These are phyloP conservation scores for Ophiostoma himal-ulmi DNA, from an alignment of 2,329 filamentous ascomycete species.

Conservation along the genomic window DNA sequence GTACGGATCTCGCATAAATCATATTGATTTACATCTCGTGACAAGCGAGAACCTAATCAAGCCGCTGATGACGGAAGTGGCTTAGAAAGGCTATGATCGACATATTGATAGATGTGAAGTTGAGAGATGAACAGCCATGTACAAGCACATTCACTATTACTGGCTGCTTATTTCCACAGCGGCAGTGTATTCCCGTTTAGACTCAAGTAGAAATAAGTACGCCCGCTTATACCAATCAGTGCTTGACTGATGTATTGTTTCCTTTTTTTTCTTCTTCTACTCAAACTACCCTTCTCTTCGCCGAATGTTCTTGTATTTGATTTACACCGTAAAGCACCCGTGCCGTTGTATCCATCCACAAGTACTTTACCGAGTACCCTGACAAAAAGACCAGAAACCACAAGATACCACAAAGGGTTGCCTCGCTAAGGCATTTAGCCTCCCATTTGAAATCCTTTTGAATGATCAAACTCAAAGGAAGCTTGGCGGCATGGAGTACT, in stretches of 20 bases:
- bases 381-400: not conserved
- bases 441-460: too few species aligned
- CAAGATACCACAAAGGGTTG: not conserved
- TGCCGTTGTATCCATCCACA: not conserved
- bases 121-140: too few species aligned
- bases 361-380: not conserved
- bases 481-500: too few species aligned
- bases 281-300: not conserved
- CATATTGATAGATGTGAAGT: not conserved
- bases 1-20: not conserved
- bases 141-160: not conserved
- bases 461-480: too few species aligned
- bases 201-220: not conserved
- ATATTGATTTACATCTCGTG: not conserved
- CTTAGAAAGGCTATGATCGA: not conserved
- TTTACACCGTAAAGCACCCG: not conserved
- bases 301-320: not conserved
- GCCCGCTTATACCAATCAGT: too few species aligned
- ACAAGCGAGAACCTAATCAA: not conserved
- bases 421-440: too few species aligned
- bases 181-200: not conserved
- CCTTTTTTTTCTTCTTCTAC: not conserved
- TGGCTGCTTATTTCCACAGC: not conserved
- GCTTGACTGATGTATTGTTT: not conserved
- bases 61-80: not conserved